Percentiles rank a stretch among this genome's conserved stretches.
Conservation (phyloP, 2,329 filamentous ascomycete species). For the Colletotrichum tropicicola region DNA sequence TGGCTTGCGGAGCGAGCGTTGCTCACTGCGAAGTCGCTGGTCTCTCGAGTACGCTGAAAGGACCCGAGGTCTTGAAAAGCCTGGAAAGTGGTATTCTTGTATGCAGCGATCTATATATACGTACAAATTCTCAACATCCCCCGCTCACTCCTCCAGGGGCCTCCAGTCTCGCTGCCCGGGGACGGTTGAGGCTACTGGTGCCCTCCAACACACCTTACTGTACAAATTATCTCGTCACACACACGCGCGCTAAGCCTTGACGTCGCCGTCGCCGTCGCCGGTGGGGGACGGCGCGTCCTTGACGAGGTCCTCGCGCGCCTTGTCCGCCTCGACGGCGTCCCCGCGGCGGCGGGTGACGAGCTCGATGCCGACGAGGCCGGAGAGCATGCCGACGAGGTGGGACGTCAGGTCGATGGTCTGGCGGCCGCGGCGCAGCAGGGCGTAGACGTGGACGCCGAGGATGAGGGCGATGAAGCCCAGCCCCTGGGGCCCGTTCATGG, state of each 20-base stretch:
- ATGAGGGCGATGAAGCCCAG: constrained; percentile 62
- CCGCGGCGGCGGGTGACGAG: constrained; percentile 32
- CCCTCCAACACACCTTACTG: too few species aligned
- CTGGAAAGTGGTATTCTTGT: too few species aligned
- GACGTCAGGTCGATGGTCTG: constrained; percentile 60
- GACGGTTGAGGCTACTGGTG: too few species aligned
- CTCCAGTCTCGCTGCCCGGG: too few species aligned
- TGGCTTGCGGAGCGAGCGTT: too few species aligned
- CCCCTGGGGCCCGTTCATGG: constrained; percentile 60
- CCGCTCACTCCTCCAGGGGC: too few species aligned
- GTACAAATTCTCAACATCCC: too few species aligned
- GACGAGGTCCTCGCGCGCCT: constrained; percentile 8
- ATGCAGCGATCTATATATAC: too few species aligned
- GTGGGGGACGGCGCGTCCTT: constrained; percentile 13
- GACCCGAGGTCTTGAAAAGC: too few species aligned
- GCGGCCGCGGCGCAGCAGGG: constrained; percentile 50
- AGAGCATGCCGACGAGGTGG: constrained; percentile 60
- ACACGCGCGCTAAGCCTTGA: not conserved
- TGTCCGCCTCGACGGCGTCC: not conserved
- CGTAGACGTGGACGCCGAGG: constrained; percentile 59
- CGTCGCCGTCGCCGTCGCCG: not conserved
- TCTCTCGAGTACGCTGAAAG: too few species aligned
- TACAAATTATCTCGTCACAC: too few species aligned
- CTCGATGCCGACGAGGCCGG: constrained; percentile 53
- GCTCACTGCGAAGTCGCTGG: too few species aligned